Evolutionary conservation across 2,329 filamentous ascomycete genomes (phyloP), one percentile per base, ranked within the genome.

Genomic region (Sordariomycetes sp.): DNA sequence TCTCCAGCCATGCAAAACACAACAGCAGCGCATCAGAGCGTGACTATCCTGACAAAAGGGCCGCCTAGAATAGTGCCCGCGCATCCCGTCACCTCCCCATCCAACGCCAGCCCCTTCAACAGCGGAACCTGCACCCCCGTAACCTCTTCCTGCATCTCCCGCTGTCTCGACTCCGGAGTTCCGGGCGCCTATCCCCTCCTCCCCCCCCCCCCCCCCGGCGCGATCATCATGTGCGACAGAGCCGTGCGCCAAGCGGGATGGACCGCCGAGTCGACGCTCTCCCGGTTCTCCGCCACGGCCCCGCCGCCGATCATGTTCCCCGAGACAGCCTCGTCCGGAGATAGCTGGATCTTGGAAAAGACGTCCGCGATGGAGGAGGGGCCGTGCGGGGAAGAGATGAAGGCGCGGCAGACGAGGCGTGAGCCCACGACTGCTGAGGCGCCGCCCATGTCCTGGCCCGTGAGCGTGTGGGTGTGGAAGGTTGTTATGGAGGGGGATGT

Each of bases 241-340:
- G 1, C 70, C 71, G 10, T 62, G 34, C 69, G 63, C 60, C 70
- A 70, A 39, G 66, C 67, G 20, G 74, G 70, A 54, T 76, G 67
- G 17, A 70, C 69, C 62, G 59, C 67, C 70, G 42, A 57, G 42
- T 32, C 53, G 22, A 10, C 42, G 10, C 28, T 32, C 28, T 4
- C 3, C 28, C 28, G 66, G 2, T 68, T 67, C 57, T 71, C 64
- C 63, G 67, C 69, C 52, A 76, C 65, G 60, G 71, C 69, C 10
- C 61, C 61, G 17, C 52, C 56, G 35, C 58, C 57, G 2, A 68
- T 69, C 52, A 71, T 63, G 12, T 71, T 62, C 59, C 67, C 64
- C 7, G 65, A 55, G 24, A 55, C 28, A 22, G 53, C 53, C n/a
- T 55, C 53, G 17, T 48, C 36, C n/a, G 36, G 67, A 39, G 61